These are phyloP conservation scores for Fusarium verticillioides DNA, from an alignment of 2,329 filamentous ascomycete genomes.

Conservation along the genomic window DNA sequence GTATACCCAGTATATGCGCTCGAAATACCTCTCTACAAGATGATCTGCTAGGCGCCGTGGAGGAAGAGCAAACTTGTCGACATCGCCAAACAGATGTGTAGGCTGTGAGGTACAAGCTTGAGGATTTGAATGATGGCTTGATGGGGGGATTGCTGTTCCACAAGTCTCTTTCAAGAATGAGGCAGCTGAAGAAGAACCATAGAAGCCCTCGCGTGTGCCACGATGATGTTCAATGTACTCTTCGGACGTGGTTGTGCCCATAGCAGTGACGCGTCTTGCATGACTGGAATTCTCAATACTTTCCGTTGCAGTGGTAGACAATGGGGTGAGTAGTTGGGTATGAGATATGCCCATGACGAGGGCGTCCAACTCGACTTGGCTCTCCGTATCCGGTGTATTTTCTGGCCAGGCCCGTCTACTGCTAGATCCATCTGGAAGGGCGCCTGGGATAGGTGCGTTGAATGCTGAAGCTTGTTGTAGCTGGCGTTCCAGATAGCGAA, in stretches of 20 bases:
- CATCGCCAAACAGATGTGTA: background rate
- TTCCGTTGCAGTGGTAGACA: background rate
- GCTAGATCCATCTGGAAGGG: background rate
- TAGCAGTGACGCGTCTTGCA: background rate
- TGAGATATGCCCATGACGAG: background rate
- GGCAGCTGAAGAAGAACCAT: background rate
- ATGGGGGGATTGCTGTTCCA: background rate
- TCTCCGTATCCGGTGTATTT: background rate
- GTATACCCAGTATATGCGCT: background rate
- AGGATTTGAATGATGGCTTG: accelerated
- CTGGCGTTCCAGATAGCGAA: background rate
- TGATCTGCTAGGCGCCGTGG: background rate
- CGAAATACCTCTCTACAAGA: background rate
- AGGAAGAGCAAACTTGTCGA: background rate
- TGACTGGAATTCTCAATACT: background rate
- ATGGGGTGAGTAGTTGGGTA: background rate
- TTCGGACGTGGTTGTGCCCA: background rate
- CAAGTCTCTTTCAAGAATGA: background rate
- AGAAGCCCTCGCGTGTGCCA: background rate
- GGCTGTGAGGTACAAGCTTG: background rate
- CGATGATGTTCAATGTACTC: background rate
- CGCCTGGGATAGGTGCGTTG: accelerated
- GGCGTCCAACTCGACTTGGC: background rate
- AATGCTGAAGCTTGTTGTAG: background rate
- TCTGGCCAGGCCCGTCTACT: background rate